These are phyloP conservation scores for Pichia rugopelliculosa DNA, from an alignment of 805 yeast species.

Conservation along the genomic window DNA sequence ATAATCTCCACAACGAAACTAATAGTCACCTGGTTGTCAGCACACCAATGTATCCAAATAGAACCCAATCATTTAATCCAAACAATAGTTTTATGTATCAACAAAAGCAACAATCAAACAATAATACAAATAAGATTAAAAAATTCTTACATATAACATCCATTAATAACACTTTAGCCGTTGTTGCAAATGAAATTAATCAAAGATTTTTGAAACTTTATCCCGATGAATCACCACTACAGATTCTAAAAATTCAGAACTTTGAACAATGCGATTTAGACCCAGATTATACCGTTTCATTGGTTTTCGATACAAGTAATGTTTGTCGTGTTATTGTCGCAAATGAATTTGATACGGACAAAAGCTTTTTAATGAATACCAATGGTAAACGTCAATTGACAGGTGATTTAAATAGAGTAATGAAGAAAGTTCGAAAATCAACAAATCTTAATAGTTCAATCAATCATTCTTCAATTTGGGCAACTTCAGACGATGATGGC, in stretches of 20 bases:
- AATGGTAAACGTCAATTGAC: conserved; percentile 20
- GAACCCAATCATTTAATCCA: conserved; percentile 2
- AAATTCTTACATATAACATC: conserved; percentile 62
- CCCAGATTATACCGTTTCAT: conserved; percentile 62
- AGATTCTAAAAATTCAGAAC: conserved; percentile 61
- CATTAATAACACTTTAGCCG: conserved; percentile 37
- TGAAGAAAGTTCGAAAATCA: conserved; percentile 28
- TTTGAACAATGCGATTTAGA: conserved; percentile 65
- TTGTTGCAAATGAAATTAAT: conserved; percentile 47
- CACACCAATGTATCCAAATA: conserved; percentile 1
- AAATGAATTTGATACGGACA: conserved; percentile 27
- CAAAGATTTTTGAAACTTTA: conserved; percentile 54
- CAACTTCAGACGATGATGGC: conserved; percentile 2
- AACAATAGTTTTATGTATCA: conserved; percentile 2
- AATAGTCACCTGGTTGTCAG: conserved; percentile 1
- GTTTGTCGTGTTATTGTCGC: conserved; percentile 39
- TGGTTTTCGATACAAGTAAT: conserved; percentile 50
- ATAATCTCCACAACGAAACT: background rate
- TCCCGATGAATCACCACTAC: conserved; percentile 50
- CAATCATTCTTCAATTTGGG: conserved; percentile 18
- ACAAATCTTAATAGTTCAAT: conserved; percentile 8
- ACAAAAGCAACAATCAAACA: background rate
- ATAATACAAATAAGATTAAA: conserved; percentile 11
- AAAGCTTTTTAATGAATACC: background rate
- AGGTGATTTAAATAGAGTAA: conserved; percentile 22